Evolutionary conservation across 495 filamentous ascomycete species (phyloP).

Genomic region (Chaetomium cochliodes): DNA sequence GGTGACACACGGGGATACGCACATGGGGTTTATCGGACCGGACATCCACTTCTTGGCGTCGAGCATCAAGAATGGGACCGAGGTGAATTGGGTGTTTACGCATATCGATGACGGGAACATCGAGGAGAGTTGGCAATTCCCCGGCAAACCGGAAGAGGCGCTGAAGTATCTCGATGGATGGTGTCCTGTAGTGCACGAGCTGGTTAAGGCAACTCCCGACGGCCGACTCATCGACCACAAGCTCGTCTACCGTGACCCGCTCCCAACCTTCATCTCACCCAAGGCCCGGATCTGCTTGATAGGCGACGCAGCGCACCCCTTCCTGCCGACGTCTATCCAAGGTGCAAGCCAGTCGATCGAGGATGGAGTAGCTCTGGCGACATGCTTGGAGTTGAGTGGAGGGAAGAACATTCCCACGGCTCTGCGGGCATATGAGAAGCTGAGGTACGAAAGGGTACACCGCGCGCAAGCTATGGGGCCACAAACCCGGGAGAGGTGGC

Average conservation of each 20-base stretch:
- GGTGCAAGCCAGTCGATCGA: slow-evolving; percentile 71
- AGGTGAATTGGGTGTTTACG: slow-evolving; percentile 71
- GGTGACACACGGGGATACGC: slow-evolving; percentile 63
- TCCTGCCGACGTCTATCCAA: slow-evolving; percentile 69
- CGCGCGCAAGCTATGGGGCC: slow-evolving; percentile 59
- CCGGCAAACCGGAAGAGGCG: slow-evolving; percentile 60
- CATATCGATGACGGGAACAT: slow-evolving; percentile 50
- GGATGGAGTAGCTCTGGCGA: slow-evolving; percentile 65
- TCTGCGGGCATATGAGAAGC: slow-evolving; percentile 47
- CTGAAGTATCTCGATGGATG: slow-evolving; percentile 60
- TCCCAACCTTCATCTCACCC: slow-evolving; percentile 63
- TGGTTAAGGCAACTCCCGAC: slow-evolving; percentile 59
- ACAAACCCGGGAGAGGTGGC: slow-evolving; percentile 59
- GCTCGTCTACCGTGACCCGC: slow-evolving; percentile 66
- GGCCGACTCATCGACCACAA: slow-evolving; percentile 66
- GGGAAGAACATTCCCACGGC: slow-evolving; percentile 43
- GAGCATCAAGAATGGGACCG: slow-evolving; percentile 59
- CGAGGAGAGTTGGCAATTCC: slow-evolving; percentile 64
- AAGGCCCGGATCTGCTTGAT: slow-evolving; percentile 59
- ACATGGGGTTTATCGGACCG: slow-evolving; percentile 58
- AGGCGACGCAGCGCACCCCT: slow-evolving; percentile 72
- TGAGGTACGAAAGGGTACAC: slow-evolving; percentile 55
- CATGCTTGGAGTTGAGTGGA: slow-evolving; percentile 53
- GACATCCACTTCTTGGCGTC: slow-evolving; percentile 65
- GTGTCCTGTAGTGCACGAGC: slow-evolving; percentile 60